These are phyloP conservation scores for Backusella liffmaniae DNA, from an alignment of 192 early-diverging fungal genomes.

Conservation along the genomic window DNA sequence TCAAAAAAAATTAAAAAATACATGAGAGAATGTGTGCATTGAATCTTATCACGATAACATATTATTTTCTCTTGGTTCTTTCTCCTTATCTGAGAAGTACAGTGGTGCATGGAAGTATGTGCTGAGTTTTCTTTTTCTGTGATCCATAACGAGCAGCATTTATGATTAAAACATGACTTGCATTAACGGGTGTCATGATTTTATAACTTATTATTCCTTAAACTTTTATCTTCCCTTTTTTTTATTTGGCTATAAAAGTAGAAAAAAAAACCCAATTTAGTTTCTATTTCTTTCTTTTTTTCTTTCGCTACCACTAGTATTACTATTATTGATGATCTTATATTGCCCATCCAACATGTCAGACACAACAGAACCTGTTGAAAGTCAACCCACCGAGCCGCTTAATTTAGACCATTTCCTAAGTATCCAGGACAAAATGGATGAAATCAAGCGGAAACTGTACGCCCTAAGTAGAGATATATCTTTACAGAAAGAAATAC, in stretches of 20 bases:
- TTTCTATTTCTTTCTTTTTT: background rate
- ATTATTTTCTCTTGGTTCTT: background rate
- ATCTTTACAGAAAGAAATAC: background rate
- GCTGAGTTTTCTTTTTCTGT: background rate
- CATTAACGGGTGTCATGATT: background rate
- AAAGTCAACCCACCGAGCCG: background rate
- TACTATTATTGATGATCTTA: background rate
- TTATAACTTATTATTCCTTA: background rate
- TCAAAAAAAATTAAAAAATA: too few species aligned
- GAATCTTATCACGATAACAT: background rate
- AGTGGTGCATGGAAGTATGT: background rate
- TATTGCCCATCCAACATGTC: background rate
- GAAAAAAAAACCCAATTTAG: background rate
- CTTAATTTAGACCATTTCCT: background rate
- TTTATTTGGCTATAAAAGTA: background rate
- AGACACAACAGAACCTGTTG: slow-evolving; percentile 7
- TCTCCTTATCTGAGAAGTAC: background rate
- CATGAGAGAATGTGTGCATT: background rate
- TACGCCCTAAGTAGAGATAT: background rate
- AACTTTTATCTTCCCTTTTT: background rate
- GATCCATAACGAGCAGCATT: background rate
- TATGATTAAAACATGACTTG: background rate
- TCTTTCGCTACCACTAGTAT: background rate
- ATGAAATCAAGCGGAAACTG: background rate
- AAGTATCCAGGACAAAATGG: slow-evolving; percentile 1